Conservation (phyloP, 1,139 yeast species). For the Yamadazyma pseudoaaseri region DNA sequence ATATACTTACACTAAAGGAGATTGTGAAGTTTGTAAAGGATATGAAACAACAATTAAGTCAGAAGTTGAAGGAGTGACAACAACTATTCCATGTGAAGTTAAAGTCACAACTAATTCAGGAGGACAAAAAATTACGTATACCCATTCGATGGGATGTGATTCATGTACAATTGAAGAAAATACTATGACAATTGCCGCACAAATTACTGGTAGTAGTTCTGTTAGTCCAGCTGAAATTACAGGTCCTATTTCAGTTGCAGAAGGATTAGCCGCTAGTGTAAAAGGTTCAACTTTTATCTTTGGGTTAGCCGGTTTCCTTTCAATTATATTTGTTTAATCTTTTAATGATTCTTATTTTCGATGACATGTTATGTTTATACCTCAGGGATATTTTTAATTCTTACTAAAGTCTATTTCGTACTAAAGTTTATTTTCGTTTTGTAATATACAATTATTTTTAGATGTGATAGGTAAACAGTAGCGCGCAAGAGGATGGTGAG, state of each 20-base stretch:
- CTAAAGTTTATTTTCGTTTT: too few species aligned
- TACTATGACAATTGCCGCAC: slow-evolving; percentile 2
- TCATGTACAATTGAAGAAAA: slow-evolving; percentile 5
- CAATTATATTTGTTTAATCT: slow-evolving; percentile 4
- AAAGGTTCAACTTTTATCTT: slow-evolving; percentile 3
- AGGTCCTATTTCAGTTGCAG: slow-evolving; percentile 2
- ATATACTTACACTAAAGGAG: slow-evolving; percentile 16
- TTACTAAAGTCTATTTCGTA: too few species aligned
- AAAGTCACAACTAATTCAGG: slow-evolving; percentile 7
- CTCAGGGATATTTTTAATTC: too few species aligned
- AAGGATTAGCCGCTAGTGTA: slow-evolving; percentile 4
- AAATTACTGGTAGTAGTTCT: slow-evolving; percentile 8
- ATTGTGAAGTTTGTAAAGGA: slow-evolving; percentile 10
- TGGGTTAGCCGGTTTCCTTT: slow-evolving; percentile 4
- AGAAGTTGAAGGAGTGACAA: slow-evolving; percentile 5
- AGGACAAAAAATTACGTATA: slow-evolving; percentile 4
- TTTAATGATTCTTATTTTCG: neutral
- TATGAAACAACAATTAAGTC: slow-evolving; percentile 6
- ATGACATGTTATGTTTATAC: neutral
- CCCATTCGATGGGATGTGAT: slow-evolving; percentile 16
- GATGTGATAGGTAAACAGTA: too few species aligned
- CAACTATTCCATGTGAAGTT: slow-evolving; percentile 8
- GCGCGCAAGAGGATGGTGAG: too few species aligned
- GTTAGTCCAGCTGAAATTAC: slow-evolving; percentile 6
- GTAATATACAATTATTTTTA: too few species aligned